Percentiles rank a stretch among this genome's conserved stretches.
phyloP scores from a whole-genome alignment of 306 rosid species.

The Trifolium fragiferum region DNA sequence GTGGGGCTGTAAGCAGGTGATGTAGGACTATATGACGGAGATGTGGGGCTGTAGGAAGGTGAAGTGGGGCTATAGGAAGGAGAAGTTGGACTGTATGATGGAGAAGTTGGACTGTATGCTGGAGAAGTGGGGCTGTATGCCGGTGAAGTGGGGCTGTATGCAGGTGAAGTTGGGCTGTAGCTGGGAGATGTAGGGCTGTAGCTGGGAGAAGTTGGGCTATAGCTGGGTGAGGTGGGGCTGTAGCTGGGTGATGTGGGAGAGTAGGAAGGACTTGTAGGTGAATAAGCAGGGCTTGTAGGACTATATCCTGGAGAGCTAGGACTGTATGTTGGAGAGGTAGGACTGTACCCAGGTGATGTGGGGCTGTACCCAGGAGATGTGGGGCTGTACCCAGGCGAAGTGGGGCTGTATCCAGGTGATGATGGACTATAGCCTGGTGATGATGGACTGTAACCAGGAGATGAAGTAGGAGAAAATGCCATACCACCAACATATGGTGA shows the following conservation, averaged over 20 bases:
- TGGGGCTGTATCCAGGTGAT: slow-evolving; percentile 94
- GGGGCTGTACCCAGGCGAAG: slow-evolving; percentile 95
- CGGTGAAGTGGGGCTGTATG: slow-evolving; percentile 79
- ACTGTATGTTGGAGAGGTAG: slow-evolving; percentile 94
- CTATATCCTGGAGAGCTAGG: slow-evolving; percentile 97
- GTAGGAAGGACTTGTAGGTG: slow-evolving; percentile 96
- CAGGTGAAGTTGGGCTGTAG: slow-evolving; percentile 76
- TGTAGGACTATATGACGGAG: slow-evolving; percentile 78
- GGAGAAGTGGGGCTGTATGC: slow-evolving; percentile 83
- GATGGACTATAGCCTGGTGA: slow-evolving; percentile 97
- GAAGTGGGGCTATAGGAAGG: slow-evolving; percentile 87
- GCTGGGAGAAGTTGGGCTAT: slow-evolving; percentile 76
- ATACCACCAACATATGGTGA: slow-evolving; percentile 96
- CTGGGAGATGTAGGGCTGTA: slow-evolving; percentile 88
- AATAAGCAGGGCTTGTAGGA: slow-evolving; percentile 97
- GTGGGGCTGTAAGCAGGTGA: slow-evolving; percentile 90
- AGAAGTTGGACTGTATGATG: slow-evolving; percentile 82
- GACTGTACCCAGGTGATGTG: slow-evolving; percentile 93
- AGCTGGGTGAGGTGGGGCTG: slow-evolving; percentile 77
- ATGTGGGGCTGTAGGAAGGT: slow-evolving; percentile 79
- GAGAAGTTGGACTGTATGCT: slow-evolving; percentile 67
- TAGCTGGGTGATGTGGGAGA: slow-evolving; percentile 87
- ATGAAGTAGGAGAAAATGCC: slow-evolving; percentile 93
- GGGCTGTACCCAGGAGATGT: slow-evolving; percentile 97
- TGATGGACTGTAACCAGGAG: slow-evolving; percentile 96